These are phyloP conservation scores for Quercus lobata DNA, from an alignment of 331 rosid species.

Conservation along the genomic window DNA sequence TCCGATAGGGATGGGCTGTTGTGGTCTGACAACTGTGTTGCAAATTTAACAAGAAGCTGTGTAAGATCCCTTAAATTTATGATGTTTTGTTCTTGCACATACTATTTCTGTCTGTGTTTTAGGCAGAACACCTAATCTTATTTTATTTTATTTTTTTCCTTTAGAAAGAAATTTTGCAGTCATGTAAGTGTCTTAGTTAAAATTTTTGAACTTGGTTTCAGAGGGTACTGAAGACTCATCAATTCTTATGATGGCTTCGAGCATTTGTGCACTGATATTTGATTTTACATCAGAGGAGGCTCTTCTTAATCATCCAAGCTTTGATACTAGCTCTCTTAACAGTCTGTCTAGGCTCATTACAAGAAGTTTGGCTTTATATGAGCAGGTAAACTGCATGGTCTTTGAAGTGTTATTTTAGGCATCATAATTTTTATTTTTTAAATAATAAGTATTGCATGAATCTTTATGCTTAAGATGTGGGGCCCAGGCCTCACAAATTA, in stretches of 20 bases:
- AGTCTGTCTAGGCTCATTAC: conserved; percentile 60
- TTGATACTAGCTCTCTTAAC: conserved; percentile 37
- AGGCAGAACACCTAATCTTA: background rate
- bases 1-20: background rate
- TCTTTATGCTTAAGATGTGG: background rate
- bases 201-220: conserved; percentile 32
- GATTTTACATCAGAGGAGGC: conserved; percentile 76
- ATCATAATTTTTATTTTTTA: too few species aligned
- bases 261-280: conserved; percentile 70
- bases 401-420: background rate
- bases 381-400: conserved; percentile 47
- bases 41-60: conserved; percentile 1
- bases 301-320: conserved; percentile 52
- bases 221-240: conserved; percentile 53
- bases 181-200: conserved; percentile 17
- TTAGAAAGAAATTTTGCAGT: background rate
- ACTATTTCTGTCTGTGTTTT: background rate
- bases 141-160: background rate
- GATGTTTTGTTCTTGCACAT: background rate
- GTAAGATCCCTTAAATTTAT: background rate
- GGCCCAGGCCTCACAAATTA: background rate
- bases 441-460: background rate
- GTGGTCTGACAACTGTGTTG: background rate
- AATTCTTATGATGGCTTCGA: conserved; percentile 69
- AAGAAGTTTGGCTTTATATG: conserved; percentile 49